Conservation (phyloP, 495 filamentous ascomycete genomes). For the Trichoderma orchidacearum region DNA sequence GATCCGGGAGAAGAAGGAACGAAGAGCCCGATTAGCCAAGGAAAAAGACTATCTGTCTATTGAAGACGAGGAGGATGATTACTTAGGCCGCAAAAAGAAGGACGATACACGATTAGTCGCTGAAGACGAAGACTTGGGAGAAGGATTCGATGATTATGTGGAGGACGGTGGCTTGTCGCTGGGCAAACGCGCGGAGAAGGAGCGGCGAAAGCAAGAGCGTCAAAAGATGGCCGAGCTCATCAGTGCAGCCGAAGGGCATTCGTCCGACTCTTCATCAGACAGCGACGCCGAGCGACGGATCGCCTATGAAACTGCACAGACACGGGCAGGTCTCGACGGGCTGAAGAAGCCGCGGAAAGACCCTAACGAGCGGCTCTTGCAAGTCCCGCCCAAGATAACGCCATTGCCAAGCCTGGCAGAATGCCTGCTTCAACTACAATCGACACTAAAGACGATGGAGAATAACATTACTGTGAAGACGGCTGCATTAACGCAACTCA, state of each 20-base stretch:
- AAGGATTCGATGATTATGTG: slow-evolving; percentile 88
- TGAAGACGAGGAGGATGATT: slow-evolving; percentile 35
- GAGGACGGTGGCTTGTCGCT: slow-evolving; percentile 72
- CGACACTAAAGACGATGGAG: slow-evolving; percentile 41
- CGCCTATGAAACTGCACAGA: slow-evolving; percentile 84
- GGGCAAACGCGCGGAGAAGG: slow-evolving; percentile 67
- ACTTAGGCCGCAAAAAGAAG: slow-evolving; percentile 37
- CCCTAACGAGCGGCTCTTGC: background rate
- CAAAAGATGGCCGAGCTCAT: slow-evolving; percentile 78
- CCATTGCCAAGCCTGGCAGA: slow-evolving; percentile 39
- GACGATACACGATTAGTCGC: slow-evolving; percentile 59
- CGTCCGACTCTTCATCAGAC: slow-evolving; percentile 49
- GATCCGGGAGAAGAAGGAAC: slow-evolving; percentile 83
- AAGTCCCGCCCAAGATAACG: slow-evolving; percentile 40
- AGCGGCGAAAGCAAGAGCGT: slow-evolving; percentile 49
- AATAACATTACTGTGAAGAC: slow-evolving; percentile 36
- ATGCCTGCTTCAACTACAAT: slow-evolving; percentile 35
- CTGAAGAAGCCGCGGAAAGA: slow-evolving; percentile 21
- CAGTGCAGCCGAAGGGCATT: slow-evolving; percentile 53
- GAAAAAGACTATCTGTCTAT: slow-evolving; percentile 72
- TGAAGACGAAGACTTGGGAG: slow-evolving; percentile 88
- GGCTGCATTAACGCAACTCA: slow-evolving; percentile 45
- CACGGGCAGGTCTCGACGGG: slow-evolving; percentile 65
- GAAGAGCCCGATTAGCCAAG: slow-evolving; percentile 63
- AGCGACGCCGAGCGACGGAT: slow-evolving; percentile 67